Evolutionary conservation across 2,329 filamentous ascomycete genomes (phyloP), one percentile per base, ranked within the genome.

Genomic region (Helotiales sp.): DNA sequence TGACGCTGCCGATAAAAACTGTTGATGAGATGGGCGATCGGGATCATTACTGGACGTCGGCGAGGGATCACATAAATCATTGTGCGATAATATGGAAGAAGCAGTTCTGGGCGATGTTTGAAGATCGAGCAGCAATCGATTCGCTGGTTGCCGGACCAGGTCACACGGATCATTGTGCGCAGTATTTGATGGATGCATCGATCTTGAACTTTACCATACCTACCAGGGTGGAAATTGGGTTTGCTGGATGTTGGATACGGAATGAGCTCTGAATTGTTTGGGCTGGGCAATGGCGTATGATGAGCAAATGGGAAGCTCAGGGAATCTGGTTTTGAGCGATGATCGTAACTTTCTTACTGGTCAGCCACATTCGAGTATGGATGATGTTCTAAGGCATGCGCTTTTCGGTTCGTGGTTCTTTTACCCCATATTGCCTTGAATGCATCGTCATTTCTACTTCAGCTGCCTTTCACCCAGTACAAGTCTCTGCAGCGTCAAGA

Each of bases 1-100:
- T 67, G 55, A 67, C 64, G 20, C 61, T 54, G 26, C 47, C 30
- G 4, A 64, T 67, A 1, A 45, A 37, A n/a, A 60, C 49, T 6
- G 40, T 65, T 8, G 57, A 69, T 11, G 58, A 62, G 24, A 67
- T 69, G 57, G 47, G 26, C 1, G 64, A 69, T 13, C 54, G 47
- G 1, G 64, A 62, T 22, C 30, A 59, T n/a, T 69, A 58, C 32
- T 70, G 59, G 43, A 70, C 68, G 3, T 57, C 34, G 30, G 37
- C 59, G 15, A 64, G 65, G 45, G 75, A 79, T 43, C 75, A 79
- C 50, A 75, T 80, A 59, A 80, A 80, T 64, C 72, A 79, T 58
- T 80, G 80, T 65, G 77, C 81, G 57, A 77, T 79, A 66, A 73
- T 84, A 70, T 77, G 80, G 66, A 73, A 76, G 66, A 78, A 77